Evolutionary conservation across 192 early-diverging fungal species (phyloP).

Genomic region (Physocladia obscura): DNA sequence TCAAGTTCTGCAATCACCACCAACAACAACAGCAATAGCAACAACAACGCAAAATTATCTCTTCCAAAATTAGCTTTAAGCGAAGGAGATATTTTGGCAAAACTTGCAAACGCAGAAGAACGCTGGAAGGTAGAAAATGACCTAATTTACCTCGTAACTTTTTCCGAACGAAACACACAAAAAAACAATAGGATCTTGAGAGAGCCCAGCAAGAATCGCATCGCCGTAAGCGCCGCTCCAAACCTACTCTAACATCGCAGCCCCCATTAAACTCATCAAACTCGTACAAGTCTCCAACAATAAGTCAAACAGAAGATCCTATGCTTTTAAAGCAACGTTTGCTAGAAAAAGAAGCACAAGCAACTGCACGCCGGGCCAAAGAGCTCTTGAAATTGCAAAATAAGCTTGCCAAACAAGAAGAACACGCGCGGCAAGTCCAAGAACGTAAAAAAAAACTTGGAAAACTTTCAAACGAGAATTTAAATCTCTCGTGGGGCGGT

Average conservation of each 20-base stretch:
- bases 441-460: constrained; percentile 51
- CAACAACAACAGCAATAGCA: no score
- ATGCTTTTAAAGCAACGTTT: constrained; percentile 41
- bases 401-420: constrained; percentile 50
- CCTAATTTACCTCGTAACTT: background rate
- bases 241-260: constrained; percentile 33
- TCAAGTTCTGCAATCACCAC: no score
- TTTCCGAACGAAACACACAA: background rate
- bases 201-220: constrained; percentile 25
- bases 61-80: constrained; percentile 45
- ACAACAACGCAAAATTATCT: constrained; percentile 30
- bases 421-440: constrained; percentile 47
- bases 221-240: constrained; percentile 21
- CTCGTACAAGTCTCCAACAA: no score
- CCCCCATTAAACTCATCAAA: background rate
- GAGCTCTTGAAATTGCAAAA: constrained; percentile 51
- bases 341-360: constrained; percentile 46
- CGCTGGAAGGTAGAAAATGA: constrained; percentile 48
- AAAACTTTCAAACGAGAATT: constrained; percentile 38
- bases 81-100: constrained; percentile 41
- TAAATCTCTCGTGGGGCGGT: constrained; percentile 44
- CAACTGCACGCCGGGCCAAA: constrained; percentile 38
- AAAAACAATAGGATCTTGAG: constrained; percentile 18
- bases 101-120: constrained; percentile 51
- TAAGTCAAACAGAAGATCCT: no score